Conservation (phyloP, 78 protist species). For the slime mould (Dictyostelium discoideum) region DNA sequence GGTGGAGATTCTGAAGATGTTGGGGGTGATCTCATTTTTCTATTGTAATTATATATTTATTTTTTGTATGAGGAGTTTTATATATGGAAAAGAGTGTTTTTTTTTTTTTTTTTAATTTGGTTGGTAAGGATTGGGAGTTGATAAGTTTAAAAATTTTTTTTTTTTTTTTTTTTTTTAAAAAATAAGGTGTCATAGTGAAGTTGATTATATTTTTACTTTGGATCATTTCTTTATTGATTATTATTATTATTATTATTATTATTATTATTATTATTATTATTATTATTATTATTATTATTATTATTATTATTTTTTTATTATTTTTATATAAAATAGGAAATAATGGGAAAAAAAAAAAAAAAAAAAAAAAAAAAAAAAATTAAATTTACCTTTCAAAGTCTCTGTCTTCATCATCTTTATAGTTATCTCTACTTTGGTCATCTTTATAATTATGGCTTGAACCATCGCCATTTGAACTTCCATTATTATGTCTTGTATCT, state of each 20-base stretch:
- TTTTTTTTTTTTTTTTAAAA: background rate
- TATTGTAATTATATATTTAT: background rate
- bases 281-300: background rate
- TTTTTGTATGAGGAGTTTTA: background rate
- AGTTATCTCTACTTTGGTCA: background rate
- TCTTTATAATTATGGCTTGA: background rate
- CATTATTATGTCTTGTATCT: background rate
- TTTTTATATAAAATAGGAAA: background rate
- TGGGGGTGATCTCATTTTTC: constrained; percentile 35
- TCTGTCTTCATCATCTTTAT: background rate
- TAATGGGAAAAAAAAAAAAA: background rate
- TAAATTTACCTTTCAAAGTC: background rate
- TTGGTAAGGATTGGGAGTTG: background rate
- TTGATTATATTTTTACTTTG: background rate
- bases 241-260: background rate
- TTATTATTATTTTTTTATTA: too few relatives aligned
- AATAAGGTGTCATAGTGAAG: background rate
- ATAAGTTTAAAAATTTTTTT: background rate
- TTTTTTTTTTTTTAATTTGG: background rate
- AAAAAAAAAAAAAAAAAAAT: too few relatives aligned
- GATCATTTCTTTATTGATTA: background rate
- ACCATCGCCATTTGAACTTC: background rate
- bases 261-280: background rate
- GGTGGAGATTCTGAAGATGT: background rate
- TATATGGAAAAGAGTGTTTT: background rate